Conservation (phyloP, 371 early-diverging fungal genomes). For the Mortierella sp. region DNA sequence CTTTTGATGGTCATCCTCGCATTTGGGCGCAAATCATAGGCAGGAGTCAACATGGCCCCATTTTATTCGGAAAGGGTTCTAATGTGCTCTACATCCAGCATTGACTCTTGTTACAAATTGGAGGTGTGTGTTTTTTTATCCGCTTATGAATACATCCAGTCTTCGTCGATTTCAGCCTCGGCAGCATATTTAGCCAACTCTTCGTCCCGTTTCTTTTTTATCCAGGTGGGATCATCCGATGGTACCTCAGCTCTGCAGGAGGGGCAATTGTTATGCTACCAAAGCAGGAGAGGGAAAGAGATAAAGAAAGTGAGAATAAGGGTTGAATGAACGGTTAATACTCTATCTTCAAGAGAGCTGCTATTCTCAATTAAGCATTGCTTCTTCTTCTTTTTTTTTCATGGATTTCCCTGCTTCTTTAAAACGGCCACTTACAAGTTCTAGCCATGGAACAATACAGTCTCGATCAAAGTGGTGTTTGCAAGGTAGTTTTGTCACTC, state of each 20-base stretch:
- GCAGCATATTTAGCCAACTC: constrained; percentile 53
- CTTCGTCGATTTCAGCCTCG: constrained; percentile 45
- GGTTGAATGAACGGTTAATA: too few relatives aligned
- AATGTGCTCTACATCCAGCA: too few relatives aligned
- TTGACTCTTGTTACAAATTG: background rate
- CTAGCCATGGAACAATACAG: constrained; percentile 74
- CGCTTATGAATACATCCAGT: constrained; percentile 50
- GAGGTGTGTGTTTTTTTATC: background rate
- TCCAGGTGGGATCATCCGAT: constrained; percentile 74
- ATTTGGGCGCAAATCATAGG: too few relatives aligned
- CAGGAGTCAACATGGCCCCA: too few relatives aligned
- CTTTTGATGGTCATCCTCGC: too few relatives aligned
- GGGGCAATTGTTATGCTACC: constrained; percentile 79
- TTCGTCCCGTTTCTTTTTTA: constrained; percentile 63
- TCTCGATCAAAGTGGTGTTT: constrained; percentile 74
- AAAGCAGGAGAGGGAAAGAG: background rate
- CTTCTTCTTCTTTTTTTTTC: too few relatives aligned
- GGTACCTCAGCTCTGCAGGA: constrained; percentile 74
- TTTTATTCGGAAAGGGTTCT: too few relatives aligned
- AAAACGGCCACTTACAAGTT: constrained; percentile 52
- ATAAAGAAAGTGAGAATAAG: background rate
- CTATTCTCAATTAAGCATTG: too few relatives aligned
- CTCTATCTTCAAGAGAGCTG: too few relatives aligned
- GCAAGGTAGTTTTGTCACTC: constrained; percentile 71
- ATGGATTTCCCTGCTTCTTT: too few relatives aligned